phyloP scores from a whole-genome alignment of 106 monocot genomes.

The Dendrobium catenatum region DNA sequence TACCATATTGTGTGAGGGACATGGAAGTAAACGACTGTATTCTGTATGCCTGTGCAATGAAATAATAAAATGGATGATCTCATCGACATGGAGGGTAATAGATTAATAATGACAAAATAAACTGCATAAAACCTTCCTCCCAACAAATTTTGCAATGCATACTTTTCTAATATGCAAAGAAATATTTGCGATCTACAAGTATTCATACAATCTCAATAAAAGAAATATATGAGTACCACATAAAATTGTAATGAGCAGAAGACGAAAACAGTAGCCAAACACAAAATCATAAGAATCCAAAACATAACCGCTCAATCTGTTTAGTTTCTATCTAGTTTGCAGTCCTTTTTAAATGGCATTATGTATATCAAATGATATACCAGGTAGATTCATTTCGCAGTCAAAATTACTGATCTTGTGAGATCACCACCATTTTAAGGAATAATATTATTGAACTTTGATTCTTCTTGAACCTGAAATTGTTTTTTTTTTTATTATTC shows the following conservation, averaged over 20 bases:
- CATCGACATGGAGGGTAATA: neutral
- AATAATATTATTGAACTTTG: neutral
- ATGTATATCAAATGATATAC: too few relatives aligned
- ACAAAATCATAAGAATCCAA: neutral
- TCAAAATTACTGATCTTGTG: neutral
- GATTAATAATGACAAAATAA: neutral
- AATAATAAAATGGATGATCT: neutral
- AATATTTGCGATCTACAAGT: neutral
- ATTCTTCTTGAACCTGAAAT: neutral
- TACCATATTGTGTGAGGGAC: slow-evolving; percentile 45
- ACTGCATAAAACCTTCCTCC: neutral
- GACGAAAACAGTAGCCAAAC: neutral
- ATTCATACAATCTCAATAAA: neutral
- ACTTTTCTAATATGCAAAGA: neutral
- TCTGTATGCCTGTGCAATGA: slow-evolving; percentile 43
- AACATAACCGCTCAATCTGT: too few relatives aligned
- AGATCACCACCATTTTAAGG: neutral
- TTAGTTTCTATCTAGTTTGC: too few relatives aligned
- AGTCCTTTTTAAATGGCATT: too few relatives aligned
- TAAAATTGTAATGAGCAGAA: neutral
- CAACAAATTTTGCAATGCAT: neutral
- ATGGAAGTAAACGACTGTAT: slow-evolving; percentile 73
- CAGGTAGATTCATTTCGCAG: too few relatives aligned
- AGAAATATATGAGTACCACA: neutral
- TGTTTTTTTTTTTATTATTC: neutral